Base-by-base conservation (phyloP, 73 alveolate species). In the Paramecium caudatum region DNA sequence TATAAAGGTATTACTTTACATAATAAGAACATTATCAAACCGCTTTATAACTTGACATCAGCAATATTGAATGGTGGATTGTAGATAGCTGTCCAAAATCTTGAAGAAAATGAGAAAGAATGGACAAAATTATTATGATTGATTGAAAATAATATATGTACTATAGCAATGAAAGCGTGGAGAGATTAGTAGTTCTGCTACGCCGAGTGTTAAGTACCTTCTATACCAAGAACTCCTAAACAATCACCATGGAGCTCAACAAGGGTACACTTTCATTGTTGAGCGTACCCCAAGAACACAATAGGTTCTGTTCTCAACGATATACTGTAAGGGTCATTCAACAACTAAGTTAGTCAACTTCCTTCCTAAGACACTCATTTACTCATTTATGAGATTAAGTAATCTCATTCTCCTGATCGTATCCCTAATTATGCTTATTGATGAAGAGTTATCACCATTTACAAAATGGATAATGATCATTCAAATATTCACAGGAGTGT, bases 351-450 rank as follows among this genome's bases (percentile, higher is more conserved):
- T 9, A 39, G 43, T 86, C 33, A 39, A 70, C 65, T 86, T 86
- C 78, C 13, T 86, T 15, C 93, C 93, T 16, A 17, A 37, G 41
- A 63, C 90, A 34, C 27, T 86, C 27, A 34, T 61, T 13, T 23
- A 68, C 23, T 61, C 68, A 27, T 86, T 86, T 55, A 86, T 27
- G 78, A 36, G 84, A 63, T 30, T 78, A 13, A 50, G 90, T 1
- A 86, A 86, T 86, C 48, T 63, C 37, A 63, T 62, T 63, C 36
- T 86, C 17, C 80, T 86, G 1, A 61, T 32, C 10, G 65, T 86
- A 6, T 55, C 93, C 34, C 43, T 86, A 23, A 65, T 86, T 15
- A 86, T 86, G 93, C 17, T 86, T 16, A 86, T 86, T 9, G 45
- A 78, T 43, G 39, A 39, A 1, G 1, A 13, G 3, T 46, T 86